Percentiles rank a stretch among this genome's conserved stretches.
Evolutionary conservation across 805 yeast species (phyloP).

Genomic region (Candida endomychidarum): DNA sequence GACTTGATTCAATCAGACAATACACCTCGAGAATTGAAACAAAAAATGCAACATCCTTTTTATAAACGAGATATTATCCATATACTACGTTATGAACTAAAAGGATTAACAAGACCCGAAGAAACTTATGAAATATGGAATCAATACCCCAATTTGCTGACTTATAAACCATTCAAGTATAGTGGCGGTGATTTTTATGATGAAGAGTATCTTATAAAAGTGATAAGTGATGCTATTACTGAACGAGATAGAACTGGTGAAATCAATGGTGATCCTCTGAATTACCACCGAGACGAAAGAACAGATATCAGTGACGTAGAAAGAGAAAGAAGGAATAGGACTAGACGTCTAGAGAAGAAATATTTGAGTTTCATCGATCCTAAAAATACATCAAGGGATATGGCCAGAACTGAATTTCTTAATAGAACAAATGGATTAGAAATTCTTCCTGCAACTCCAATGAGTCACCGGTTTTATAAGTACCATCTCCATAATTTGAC

Average conservation of each 20-base stretch:
- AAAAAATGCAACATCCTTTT: conserved; percentile 3
- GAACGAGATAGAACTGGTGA: background rate
- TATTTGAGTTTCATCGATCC: background rate
- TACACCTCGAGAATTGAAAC: background rate
- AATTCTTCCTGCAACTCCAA: conserved; percentile 18
- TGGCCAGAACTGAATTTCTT: conserved; percentile 2
- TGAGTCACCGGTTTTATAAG: conserved; percentile 8
- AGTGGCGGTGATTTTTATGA: conserved; percentile 5
- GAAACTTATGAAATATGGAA: conserved; percentile 38
- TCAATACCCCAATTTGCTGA: conserved; percentile 14
- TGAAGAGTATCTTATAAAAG: conserved; percentile 2
- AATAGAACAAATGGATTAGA: conserved; percentile 16
- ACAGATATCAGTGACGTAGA: background rate
- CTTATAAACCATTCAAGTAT: conserved; percentile 4
- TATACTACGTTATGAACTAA: conserved; percentile 19
- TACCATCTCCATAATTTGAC: conserved; percentile 37
- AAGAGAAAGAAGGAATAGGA: background rate
- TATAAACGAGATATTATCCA: conserved; percentile 7
- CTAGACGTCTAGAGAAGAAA: conserved; percentile 5
- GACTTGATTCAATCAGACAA: background rate
- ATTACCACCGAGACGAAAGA: background rate
- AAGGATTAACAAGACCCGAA: conserved; percentile 27
- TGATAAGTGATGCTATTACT: conserved; percentile 3
- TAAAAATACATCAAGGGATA: conserved; percentile 1
- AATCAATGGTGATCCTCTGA: background rate